A percentile compares a stretch with the other conserved stretches of the same genome.
phyloP scores from a whole-genome alignment of 805 yeast species.

The Pichia paraexigua region DNA sequence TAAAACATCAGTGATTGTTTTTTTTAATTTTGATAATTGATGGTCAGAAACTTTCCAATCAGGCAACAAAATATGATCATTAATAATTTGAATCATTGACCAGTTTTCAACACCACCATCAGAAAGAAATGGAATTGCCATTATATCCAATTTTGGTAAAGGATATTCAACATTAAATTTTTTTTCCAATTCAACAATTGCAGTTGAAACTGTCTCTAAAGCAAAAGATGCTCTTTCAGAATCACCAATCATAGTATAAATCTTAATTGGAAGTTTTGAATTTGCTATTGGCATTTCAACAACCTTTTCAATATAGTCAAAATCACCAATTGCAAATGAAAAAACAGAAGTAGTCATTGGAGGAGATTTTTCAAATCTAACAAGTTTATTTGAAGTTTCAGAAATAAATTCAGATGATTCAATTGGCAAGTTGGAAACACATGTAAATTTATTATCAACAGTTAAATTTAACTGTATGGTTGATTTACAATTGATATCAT shows the following conservation, averaged over 20 bases:
- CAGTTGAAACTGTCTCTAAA: slow-evolving; percentile 37
- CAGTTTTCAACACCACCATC: slow-evolving; percentile 82
- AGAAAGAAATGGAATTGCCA: slow-evolving; percentile 59
- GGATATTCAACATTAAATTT: slow-evolving; percentile 45
- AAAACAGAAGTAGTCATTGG: slow-evolving; percentile 56
- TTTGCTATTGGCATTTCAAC: slow-evolving; percentile 20
- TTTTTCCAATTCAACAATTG: slow-evolving; percentile 40
- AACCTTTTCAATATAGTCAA: slow-evolving; percentile 41
- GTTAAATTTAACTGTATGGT: slow-evolving; percentile 41
- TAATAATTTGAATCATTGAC: slow-evolving; percentile 57
- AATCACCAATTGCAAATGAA: slow-evolving; percentile 62
- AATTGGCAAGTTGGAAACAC: slow-evolving; percentile 42
- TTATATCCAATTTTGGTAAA: slow-evolving; percentile 55
- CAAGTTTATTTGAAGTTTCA: slow-evolving; percentile 23
- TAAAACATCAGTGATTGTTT: slow-evolving; percentile 43
- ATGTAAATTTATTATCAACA: slow-evolving; percentile 39
- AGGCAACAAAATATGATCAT: slow-evolving; percentile 39
- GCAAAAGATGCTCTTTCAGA: slow-evolving; percentile 41
- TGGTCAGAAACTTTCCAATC: slow-evolving; percentile 20
- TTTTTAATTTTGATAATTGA: slow-evolving; percentile 13
- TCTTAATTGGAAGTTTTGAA: slow-evolving; percentile 37
- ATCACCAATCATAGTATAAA: slow-evolving; percentile 51
- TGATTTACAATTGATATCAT: slow-evolving; percentile 51
- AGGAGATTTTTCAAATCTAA: slow-evolving; percentile 46
- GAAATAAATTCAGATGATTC: slow-evolving; percentile 14